Base-by-base conservation (phyloP, 1,284 basidiomycete species). In the Leccinum pachyderme region DNA sequence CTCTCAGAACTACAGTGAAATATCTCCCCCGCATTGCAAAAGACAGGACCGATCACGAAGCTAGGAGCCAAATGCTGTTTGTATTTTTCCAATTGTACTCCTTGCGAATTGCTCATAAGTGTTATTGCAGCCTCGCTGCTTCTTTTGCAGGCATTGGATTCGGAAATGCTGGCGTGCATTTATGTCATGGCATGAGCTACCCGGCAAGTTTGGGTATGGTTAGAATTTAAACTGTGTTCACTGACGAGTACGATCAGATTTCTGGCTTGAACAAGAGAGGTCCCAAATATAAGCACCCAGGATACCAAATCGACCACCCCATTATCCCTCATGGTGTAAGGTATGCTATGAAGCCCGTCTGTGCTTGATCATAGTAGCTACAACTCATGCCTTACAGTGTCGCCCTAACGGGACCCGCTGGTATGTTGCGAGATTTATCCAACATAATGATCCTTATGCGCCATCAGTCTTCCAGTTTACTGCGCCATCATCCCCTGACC, bases 141-240 rank as follows among this genome's bases (percentile, higher is more conserved):
- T 91, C 91, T 7, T 93, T 94, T 59, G 95, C 95, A 58, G 95
- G 95, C 47, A 96, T 97, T 56, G 95, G 95, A 0, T 98, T 98
- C 65, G 95, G 95, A 35, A 97, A 96, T 67, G 95, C 89, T 22
- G 95, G 95, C 31, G 94, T 97, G 5, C 93, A 95, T 72, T 73
- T 95, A 58, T 95, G 91, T 64, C 92, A 93, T 66, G 92, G 89
- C 43, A 90, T 92, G 76, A 90, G 89, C 63, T 92, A 90, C 61
- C 89, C 89, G 4, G 87, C 88, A 68, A 58, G 81, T 33, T 27
- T 15, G 24, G 9, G 37, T 3, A 25, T 50, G 31, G 49, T 59
- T 35, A 33, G 48, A 48, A 57, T 24, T 8, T 43, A 5, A 32
- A 32, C 46, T 35, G 18, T 29, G 35, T 37, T 50, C 32, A 11